Evolutionary conservation across 352 stramenopile species (phyloP).

Genomic region (Thraustochytrium sp.): DNA sequence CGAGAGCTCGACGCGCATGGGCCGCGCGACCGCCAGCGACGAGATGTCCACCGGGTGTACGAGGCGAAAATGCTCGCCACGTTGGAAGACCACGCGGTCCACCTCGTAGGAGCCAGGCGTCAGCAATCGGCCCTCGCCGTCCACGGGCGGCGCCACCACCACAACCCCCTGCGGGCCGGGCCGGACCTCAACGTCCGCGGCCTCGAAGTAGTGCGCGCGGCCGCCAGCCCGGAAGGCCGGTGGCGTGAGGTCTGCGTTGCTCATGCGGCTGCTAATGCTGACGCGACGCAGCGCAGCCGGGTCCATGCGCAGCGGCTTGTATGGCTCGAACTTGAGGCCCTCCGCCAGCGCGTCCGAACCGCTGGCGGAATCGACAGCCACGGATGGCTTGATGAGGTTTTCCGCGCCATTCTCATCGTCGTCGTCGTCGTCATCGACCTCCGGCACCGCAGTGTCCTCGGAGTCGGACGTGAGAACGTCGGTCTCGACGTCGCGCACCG

Average conservation of each 20-base stretch:
- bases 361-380: neutral
- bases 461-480: neutral
- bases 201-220: neutral
- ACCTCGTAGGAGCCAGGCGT: neutral
- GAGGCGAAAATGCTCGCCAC: neutral
- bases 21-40: neutral
- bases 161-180: neutral
- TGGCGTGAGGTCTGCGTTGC: neutral
- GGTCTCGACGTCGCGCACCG: too few species aligned
- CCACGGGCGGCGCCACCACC: neutral
- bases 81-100: conserved; percentile 19
- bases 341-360: neutral
- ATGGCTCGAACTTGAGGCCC: neutral
- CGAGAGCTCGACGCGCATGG: neutral
- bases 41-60: neutral
- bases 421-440: neutral
- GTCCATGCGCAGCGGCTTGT: neutral
- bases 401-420: neutral
- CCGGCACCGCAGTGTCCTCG: neutral
- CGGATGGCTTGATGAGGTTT: neutral
- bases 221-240: neutral
- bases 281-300: neutral
- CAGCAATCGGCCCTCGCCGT: neutral
- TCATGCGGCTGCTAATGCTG: conserved; percentile 9
- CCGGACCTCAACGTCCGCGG: neutral